A percentile compares a stretch with the other conserved stretches of the same genome.
phyloP scores from a whole-genome alignment of 2,329 filamentous ascomycete species.

The Cladosporium colombiae region DNA sequence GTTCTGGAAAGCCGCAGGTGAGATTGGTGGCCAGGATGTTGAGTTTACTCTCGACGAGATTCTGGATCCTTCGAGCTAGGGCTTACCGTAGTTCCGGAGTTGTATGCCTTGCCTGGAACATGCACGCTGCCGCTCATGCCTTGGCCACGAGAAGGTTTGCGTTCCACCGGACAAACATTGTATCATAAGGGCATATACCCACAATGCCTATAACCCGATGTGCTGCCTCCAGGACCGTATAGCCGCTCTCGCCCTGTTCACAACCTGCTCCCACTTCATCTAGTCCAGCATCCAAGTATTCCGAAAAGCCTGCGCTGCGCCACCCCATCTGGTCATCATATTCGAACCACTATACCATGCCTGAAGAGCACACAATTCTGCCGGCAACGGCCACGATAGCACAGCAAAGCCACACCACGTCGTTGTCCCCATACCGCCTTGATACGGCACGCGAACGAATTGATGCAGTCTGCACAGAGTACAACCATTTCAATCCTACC shows the following conservation, averaged over 20 bases:
- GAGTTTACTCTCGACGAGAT: conserved; percentile 59
- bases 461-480: not conserved
- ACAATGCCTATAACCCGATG: not conserved
- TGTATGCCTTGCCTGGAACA: not conserved
- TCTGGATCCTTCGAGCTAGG: conserved; percentile 38
- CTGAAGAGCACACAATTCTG: not conserved
- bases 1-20: conserved; percentile 75
- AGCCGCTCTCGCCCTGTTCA: not conserved
- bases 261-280: not conserved
- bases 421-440: not conserved
- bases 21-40: conserved; percentile 57
- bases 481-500: not conserved
- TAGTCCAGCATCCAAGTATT: not conserved
- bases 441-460: not conserved
- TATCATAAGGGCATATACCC: not conserved
- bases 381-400: not conserved
- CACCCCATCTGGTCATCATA: not conserved
- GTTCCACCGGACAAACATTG: not conserved
- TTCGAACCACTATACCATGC: not conserved
- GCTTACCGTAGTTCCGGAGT: not conserved
- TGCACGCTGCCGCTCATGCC: not conserved
- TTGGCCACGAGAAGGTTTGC: not conserved
- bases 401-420: not conserved
- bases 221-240: not conserved
- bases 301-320: not conserved